Base-by-base conservation (phyloP, 73 alveolate species). In the Strombidium stylifer region DNA sequence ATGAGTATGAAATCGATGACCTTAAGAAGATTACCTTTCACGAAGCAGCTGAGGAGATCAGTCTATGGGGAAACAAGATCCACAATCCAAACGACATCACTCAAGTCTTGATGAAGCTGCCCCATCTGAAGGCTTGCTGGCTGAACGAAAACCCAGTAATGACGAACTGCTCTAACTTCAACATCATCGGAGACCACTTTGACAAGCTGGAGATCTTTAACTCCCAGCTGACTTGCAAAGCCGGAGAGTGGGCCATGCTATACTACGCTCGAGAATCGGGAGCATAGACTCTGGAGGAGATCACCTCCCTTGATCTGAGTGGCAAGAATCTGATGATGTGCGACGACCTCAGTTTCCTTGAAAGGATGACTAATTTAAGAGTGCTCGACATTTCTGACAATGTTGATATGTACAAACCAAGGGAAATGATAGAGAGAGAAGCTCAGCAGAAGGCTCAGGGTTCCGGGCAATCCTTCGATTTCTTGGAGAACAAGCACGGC, bases 101-200 rank as follows among this genome's bases (percentile, higher is more conserved):
- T 7, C 53, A 49, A 4, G 31, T 46, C 55, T 47, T 64, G 12
- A 21, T 44, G 2, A 65, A 65, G 2, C 81, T 91, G 7, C 64
- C 73, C 18, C 32, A 62, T 31, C 72, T 91, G n/a, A 87, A 87
- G 40, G 94, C 94, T 0, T 69, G 87, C 14, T 91, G 95, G 93
- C 69, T 87, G 11, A 71, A 91, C 40, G 88, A 69, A 10, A 91
- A 91, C 65, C 96, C 96, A 16, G 83, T 91, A 2, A 86, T 65
- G 36, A 86, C 86, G 8, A 47, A 31, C 28, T 92, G 92, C 46
- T 71, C 50, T 3, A 79, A 72, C 59, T 77, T 87, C 58, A 69
- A 60, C 15, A 36, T 16, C 7, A 74, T 87, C 16, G 94, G 89
- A 37, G 86, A 82, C 53, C 48, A 36, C 32, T 73, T 84, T 73